A percentile compares a stretch with the other conserved stretches of the same genome.
phyloP scores from a whole-genome alignment of 208 protist genomes.

The Acanthamoeba sp. region DNA sequence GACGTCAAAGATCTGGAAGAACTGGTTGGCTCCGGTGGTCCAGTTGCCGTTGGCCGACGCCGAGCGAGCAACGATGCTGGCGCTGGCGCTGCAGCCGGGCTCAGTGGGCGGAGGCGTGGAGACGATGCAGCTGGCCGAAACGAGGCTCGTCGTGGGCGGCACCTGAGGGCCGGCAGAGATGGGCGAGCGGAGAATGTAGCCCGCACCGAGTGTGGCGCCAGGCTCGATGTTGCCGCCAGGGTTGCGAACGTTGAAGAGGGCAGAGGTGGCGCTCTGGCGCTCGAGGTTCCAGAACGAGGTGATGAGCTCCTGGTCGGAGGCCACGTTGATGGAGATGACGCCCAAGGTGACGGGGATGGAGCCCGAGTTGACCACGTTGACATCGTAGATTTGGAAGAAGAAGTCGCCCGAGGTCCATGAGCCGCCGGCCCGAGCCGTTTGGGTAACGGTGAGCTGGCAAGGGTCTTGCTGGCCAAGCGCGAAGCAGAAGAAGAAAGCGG shows the following conservation, averaged over 20 bases:
- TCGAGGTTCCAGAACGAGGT: constrained; percentile 1
- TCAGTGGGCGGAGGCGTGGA: not conserved
- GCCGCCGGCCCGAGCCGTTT: not conserved
- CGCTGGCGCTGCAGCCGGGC: not conserved
- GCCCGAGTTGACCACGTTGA: not conserved
- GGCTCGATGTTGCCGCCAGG: not conserved
- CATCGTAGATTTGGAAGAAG: not conserved
- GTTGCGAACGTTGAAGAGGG: not conserved
- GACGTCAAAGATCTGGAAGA: constrained; percentile 33
- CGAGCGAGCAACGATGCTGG: not conserved
- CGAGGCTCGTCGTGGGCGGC: not conserved
- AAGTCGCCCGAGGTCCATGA: not conserved
- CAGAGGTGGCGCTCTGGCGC: not conserved
- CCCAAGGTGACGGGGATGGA: not conserved
- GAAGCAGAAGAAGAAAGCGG: not conserved
- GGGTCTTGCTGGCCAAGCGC: not conserved
- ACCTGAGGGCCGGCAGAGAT: not conserved
- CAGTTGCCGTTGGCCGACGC: not conserved
- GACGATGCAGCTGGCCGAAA: not conserved
- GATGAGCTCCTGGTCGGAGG: not conserved
- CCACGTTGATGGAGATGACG: not conserved
- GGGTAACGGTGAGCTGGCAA: not conserved
- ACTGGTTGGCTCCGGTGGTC: not conserved
- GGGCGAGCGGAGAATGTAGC: not conserved
- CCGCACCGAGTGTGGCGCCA: not conserved